A percentile compares a stretch with the other conserved stretches of the same genome.
Evolutionary conservation across 371 early-diverging fungal genomes (phyloP).

Genomic region (Dichotomocladium elegans): DNA sequence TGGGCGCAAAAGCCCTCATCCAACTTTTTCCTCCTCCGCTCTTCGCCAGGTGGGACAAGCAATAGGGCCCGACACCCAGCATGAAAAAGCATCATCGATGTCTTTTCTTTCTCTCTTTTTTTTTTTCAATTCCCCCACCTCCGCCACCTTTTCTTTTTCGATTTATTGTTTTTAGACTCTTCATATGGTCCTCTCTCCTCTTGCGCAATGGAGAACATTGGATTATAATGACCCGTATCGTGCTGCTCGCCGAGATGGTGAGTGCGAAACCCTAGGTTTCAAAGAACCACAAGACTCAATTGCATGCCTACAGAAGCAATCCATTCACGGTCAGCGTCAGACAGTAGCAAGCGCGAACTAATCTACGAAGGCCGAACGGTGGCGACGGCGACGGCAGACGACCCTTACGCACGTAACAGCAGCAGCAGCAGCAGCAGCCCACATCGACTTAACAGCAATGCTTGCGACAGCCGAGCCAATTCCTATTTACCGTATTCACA

Average conservation of each 20-base stretch:
- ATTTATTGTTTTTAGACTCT: neutral
- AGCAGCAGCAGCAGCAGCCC: slow-evolving; percentile 3
- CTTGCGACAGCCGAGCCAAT: slow-evolving; percentile 23
- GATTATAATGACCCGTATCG: slow-evolving; percentile 5
- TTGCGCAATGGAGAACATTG: neutral
- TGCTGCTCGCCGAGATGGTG: slow-evolving; percentile 1
- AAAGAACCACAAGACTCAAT: neutral
- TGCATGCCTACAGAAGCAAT: neutral
- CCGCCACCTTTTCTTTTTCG: neutral
- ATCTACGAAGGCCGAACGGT: slow-evolving; percentile 5
- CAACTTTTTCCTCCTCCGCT: no score
- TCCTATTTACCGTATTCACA: slow-evolving; percentile 46
- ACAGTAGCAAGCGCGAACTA: slow-evolving; percentile 37
- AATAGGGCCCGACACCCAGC: no score
- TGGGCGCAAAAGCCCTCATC: no score
- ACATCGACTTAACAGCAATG: neutral
- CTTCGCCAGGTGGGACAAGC: no score
- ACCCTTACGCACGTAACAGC: slow-evolving; percentile 28
- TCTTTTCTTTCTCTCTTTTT: neutral
- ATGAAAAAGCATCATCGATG: no score
- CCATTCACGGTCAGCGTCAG: slow-evolving; percentile 40
- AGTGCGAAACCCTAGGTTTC: neutral
- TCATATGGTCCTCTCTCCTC: neutral
- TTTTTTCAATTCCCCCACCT: neutral
- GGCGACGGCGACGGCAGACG: slow-evolving; percentile 21